Base-by-base conservation (phyloP, 2,329 filamentous ascomycete genomes). In the Ophiostoma novo-ulmi region DNA sequence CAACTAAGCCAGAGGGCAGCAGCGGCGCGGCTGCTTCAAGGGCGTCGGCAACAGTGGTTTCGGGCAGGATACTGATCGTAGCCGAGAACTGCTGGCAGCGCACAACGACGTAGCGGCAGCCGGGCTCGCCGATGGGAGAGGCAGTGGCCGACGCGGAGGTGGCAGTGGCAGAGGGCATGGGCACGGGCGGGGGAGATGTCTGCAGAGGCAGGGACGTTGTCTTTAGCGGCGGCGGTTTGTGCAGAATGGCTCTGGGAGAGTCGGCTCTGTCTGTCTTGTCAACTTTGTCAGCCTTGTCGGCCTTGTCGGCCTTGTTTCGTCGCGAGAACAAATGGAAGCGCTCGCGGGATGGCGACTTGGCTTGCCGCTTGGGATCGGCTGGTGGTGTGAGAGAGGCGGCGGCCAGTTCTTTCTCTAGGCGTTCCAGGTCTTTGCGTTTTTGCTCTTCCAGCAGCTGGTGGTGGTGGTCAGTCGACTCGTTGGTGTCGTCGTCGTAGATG, bases 31-130 rank as follows among this genome's bases (percentile, higher is more conserved):
- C 88, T 38, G 88, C 87, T 72, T 84, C 84, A 58, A 97, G 85
- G 41, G 97, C 82, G 72, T 97, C 92, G 14, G 86, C 82, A 0
- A 89, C 84, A 1, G 89, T 93, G 0, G 94, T 97, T 1, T 91
- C 88, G 3, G 88, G 85, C 2, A 85, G 90, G 55, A 97, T 85
- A 1, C 90, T 86, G n/a, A 97, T 82, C 67, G 85, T 85, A 68
- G 93, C 87, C 0, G 85, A 88, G 14, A 87, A 87, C 71, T 90
- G 88, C 74, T 87, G 85, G 80, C 88, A 96, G 73, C 89, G 66
- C 14, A 68, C 66, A 8, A 68, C 41, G 17, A 52, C 66, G 66
- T 68, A 52, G 41, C 66, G 66, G 38, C 38, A 26, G 38, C 22
- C 22, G 4, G 35, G 31, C 14, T 65, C 61, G 61, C 61, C 61